Conservation (phyloP, 352 stramenopile species). For the Pythium phragmiticola region DNA sequence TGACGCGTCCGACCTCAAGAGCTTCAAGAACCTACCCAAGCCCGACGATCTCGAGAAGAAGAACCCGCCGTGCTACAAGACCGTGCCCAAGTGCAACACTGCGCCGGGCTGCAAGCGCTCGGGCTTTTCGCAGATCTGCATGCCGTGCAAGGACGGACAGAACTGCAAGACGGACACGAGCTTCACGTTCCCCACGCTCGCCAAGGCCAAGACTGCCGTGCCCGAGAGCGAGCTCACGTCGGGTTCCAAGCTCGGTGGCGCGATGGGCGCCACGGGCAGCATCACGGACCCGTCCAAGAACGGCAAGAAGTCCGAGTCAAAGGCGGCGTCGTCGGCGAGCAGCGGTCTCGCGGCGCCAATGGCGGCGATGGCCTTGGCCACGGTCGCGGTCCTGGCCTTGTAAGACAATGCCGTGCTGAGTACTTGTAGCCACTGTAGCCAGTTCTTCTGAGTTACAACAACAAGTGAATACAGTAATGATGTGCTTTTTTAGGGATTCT, state of each 20-base stretch:
- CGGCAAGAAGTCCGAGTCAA: not conserved
- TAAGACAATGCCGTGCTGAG: not conserved
- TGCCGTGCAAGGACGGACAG: constrained; percentile 38
- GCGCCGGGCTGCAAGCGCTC: constrained; percentile 63
- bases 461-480: not conserved
- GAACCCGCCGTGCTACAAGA: constrained; percentile 78
- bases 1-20: constrained; percentile 26
- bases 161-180: constrained; percentile 40
- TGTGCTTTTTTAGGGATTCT: not conserved
- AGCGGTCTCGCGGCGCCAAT: not conserved
- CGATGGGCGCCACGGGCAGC: constrained; percentile 12
- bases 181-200: constrained; percentile 63
- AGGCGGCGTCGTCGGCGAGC: not conserved
- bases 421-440: not conserved
- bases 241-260: constrained; percentile 22
- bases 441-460: not conserved
- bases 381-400: not conserved
- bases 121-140: constrained; percentile 73
- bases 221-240: constrained; percentile 21
- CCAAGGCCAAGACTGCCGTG: constrained; percentile 40
- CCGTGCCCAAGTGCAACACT: constrained; percentile 44
- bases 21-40: constrained; percentile 51
- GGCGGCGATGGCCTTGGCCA: too few relatives aligned
- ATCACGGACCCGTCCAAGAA: not conserved
- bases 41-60: constrained; percentile 36